Evolutionary conservation across 495 filamentous ascomycete genomes (phyloP).

Genomic region (Physcia stellaris): DNA sequence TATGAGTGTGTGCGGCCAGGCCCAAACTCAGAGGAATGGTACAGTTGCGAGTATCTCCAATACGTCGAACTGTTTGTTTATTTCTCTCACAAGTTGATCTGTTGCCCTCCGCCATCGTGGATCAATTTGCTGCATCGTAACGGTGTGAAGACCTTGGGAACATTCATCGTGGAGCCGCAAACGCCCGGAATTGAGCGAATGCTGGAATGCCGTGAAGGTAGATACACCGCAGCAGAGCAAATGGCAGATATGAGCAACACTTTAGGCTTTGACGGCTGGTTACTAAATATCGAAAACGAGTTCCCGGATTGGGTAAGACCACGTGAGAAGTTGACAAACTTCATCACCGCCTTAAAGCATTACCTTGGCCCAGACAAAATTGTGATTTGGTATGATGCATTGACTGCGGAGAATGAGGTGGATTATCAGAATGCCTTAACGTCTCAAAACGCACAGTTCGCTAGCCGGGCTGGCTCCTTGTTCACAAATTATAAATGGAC

Average conservation of each 20-base stretch:
- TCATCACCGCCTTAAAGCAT: conserved; percentile 18
- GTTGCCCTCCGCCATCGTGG: conserved; percentile 30
- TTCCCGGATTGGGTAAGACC: conserved; percentile 20
- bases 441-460: conserved; percentile 20
- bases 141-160: conserved; percentile 28
- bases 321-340: conserved; percentile 16
- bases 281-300: conserved; percentile 30
- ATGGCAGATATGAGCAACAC: conserved; percentile 22
- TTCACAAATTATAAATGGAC: conserved; percentile 33
- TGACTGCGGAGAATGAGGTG: conserved; percentile 25
- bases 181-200: conserved; percentile 18
- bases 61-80: conserved; percentile 29
- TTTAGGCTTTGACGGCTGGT: conserved; percentile 34
- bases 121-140: conserved; percentile 31
- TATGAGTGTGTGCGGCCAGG: conserved; percentile 21
- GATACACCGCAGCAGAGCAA: conserved; percentile 23
- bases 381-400: conserved; percentile 31
- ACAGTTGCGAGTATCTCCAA: conserved; percentile 26
- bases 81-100: conserved; percentile 31
- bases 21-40: conserved; percentile 15
- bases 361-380: conserved; percentile 14
- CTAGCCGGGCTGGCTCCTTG: conserved; percentile 17
- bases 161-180: conserved; percentile 26
- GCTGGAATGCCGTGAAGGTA: conserved; percentile 16
- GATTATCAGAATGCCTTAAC: conserved; percentile 29